Evolutionary conservation across 768 basidiomycete species (phyloP), one percentile per base, ranked within the genome.

Genomic region (Amanita rimosa): DNA sequence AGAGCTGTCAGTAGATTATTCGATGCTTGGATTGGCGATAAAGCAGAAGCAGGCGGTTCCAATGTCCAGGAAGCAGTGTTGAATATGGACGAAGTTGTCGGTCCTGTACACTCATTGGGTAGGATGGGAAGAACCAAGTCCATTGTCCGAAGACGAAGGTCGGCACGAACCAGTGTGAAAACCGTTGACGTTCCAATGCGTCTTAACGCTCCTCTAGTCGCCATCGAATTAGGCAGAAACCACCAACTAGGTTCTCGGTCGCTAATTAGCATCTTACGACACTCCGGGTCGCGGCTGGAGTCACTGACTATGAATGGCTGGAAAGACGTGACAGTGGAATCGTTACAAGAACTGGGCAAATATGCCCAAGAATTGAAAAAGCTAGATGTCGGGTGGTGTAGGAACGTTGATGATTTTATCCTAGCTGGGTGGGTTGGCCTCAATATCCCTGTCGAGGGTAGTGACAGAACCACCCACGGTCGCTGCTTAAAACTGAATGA

Each of bases 381-480:
- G 58, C 53, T 97, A 35, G 87, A 98, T 58, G 64, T 93, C 2
- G 85, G 93, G 1, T 98, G 85, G 77, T 92, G 92, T 56, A 68
- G 94, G 42, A 73, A 76, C 17, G 72, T 87, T 35, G 84, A 93
- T 51, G 85, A 98, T 63, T 93, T 85, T 58, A 71, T 85, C 3
- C 65, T 97, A 53, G 83, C 87, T 62, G 75, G 67, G 11, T 65
- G 92, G 55, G 57, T 92, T 54, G 70, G 71, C 38, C 67, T 68
- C 2, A 51, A 55, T 4, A 44, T 46, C 16, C 34, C 40, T 13
- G 33, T 43, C 13, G 65, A 56, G 33, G 50, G 53, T 17, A 53
- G 50, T 8, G 39, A 52, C 7, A 63, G 59, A 2, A 53, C 36
- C 9, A 45, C 48, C 24, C 51, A 27, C n/a, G 62, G 59, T 34